These are phyloP conservation scores for Pulveroboletus frians DNA, from an alignment of 768 basidiomycete genomes.

Conservation along the genomic window DNA sequence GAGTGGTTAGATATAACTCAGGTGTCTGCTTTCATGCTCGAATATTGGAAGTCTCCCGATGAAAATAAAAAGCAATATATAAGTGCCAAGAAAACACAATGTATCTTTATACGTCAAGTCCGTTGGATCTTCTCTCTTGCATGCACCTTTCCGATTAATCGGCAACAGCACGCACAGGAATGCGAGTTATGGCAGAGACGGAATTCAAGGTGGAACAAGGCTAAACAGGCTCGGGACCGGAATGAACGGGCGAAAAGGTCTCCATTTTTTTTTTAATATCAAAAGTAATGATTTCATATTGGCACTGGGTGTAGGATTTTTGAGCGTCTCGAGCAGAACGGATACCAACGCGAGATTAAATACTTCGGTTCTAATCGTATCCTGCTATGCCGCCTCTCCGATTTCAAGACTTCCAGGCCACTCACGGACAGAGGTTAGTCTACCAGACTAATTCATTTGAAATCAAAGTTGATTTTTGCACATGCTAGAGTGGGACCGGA, in stretches of 20 bases:
- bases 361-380: background rate
- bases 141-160: background rate
- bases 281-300: background rate
- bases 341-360: background rate
- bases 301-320: background rate
- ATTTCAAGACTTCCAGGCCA: background rate
- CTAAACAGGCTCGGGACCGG: background rate
- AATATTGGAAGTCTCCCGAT: background rate
- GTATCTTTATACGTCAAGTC: background rate
- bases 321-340: background rate
- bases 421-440: conserved; percentile 12
- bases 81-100: background rate
- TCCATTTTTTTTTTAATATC: background rate
- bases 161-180: background rate
- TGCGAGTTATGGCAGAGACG: too few species aligned
- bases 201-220: background rate
- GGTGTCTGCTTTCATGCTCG: conserved; percentile 6
- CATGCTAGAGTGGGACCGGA: conserved; percentile 8
- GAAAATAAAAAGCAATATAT: conserved; percentile 2
- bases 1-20: conserved; percentile 9
- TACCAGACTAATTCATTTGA: background rate
- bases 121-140: background rate
- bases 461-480: background rate
- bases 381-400: background rate
- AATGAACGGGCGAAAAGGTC: background rate